Evolutionary conservation across 2,329 filamentous ascomycete species (phyloP).

Genomic region (Trichoderma hamatum): DNA sequence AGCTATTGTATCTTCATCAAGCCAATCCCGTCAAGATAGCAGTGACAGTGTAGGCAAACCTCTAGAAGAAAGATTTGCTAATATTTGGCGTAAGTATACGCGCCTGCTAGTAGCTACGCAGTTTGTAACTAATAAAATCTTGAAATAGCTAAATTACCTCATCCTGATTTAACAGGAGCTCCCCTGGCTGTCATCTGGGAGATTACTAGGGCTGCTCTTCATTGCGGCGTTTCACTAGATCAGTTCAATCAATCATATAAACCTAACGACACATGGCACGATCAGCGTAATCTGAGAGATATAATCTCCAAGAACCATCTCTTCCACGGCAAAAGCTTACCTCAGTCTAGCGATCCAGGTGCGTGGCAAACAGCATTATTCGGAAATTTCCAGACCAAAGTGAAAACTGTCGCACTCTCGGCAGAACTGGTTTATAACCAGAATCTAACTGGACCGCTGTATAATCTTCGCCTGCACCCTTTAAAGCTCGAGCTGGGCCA

Average conservation of each 20-base stretch:
- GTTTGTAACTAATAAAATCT: background rate
- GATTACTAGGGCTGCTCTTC: constrained; percentile 50
- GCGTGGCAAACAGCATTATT: constrained; percentile 53
- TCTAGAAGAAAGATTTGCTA: constrained; percentile 37
- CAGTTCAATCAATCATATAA: constrained; percentile 43
- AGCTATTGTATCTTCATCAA: background rate
- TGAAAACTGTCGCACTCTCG: constrained; percentile 48
- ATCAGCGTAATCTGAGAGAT: constrained; percentile 50
- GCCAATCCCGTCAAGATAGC: background rate
- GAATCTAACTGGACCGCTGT: constrained; percentile 44
- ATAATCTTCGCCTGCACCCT: constrained; percentile 52
- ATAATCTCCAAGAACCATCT: constrained; percentile 44
- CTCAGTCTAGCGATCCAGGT: constrained; percentile 47
- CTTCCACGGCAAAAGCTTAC: constrained; percentile 52
- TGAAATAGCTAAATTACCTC: constrained; percentile 44
- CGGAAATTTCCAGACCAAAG: constrained; percentile 40
- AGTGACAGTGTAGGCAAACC: background rate
- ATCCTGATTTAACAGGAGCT: constrained; percentile 44
- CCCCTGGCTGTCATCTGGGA: constrained; percentile 59
- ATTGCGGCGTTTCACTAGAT: constrained; percentile 48
- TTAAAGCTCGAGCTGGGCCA: constrained; percentile 53
- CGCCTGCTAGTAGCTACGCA: background rate
- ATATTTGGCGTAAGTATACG: constrained; percentile 46
- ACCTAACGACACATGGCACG: constrained; percentile 42
- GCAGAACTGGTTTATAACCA: constrained; percentile 47